phyloP scores from a whole-genome alignment of 805 yeast species.

The Yarrowia porcina region DNA sequence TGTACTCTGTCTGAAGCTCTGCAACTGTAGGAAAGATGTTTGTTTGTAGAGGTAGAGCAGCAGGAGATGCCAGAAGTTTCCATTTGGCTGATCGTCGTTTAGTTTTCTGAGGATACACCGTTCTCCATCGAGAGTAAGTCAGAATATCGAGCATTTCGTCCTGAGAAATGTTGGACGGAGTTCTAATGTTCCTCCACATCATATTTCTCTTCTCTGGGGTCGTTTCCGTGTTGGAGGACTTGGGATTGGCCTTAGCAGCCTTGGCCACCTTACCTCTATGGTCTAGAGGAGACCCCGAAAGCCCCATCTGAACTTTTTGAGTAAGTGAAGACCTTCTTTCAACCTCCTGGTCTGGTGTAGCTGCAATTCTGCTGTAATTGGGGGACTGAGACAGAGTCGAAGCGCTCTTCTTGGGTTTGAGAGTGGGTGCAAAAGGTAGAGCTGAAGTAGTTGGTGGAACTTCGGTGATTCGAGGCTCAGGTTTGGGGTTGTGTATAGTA shows the following conservation, averaged over 20 bases:
- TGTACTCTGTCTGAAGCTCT: slow-evolving; percentile 69
- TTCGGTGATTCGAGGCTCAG: background rate
- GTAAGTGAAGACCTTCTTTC: background rate
- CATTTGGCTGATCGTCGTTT: slow-evolving; percentile 74
- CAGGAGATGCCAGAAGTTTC: slow-evolving; percentile 92
- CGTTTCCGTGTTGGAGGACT: background rate
- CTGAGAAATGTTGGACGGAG: slow-evolving; percentile 70
- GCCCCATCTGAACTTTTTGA: background rate
- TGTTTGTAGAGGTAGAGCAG: slow-evolving; percentile 81
- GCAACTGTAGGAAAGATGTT: slow-evolving; percentile 67
- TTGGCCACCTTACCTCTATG: background rate
- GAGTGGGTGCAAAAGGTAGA: background rate
- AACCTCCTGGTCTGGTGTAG: background rate
- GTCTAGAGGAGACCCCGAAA: background rate
- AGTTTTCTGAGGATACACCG: slow-evolving; percentile 74
- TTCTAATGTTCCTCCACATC: slow-evolving; percentile 63
- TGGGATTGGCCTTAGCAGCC: background rate
- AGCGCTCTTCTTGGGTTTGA: background rate
- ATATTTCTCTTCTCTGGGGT: slow-evolving; percentile 31
- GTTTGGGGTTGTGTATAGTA: background rate
- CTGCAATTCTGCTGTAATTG: background rate
- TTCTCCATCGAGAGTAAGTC: slow-evolving; percentile 85
- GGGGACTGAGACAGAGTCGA: background rate
- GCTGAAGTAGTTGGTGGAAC: background rate
- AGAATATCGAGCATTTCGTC: slow-evolving; percentile 53